Evolutionary conservation across 2,329 filamentous ascomycete species (phyloP).

Genomic region (Stemphylium beticola): DNA sequence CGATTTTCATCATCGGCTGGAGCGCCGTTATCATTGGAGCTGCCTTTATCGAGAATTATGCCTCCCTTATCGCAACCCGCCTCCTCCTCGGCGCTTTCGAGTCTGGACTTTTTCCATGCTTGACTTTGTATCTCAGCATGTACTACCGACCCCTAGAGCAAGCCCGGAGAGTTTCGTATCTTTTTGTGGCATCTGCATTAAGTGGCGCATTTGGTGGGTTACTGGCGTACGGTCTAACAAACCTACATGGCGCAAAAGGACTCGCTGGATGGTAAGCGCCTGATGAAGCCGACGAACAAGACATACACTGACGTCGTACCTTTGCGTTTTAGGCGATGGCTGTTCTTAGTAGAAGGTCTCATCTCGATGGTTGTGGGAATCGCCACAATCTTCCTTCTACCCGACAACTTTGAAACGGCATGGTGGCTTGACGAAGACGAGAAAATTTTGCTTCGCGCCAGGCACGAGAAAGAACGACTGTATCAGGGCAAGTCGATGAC

Average conservation of each 20-base stretch:
- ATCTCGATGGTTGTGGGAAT: conserved; percentile 57
- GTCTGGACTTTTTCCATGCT: conserved; percentile 28
- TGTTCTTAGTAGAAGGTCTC: conserved; percentile 66
- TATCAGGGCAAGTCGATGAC: conserved; percentile 63
- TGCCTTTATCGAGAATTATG: conserved; percentile 29
- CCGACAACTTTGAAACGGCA: conserved; percentile 55
- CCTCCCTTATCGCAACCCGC: conserved; percentile 26
- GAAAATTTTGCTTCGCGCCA: conserved; percentile 57
- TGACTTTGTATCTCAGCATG: conserved; percentile 27
- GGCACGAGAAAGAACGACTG: conserved; percentile 54
- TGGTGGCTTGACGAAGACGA: conserved; percentile 59
- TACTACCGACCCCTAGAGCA: conserved; percentile 49
- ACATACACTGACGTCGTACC: no score
- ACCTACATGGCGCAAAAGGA: conserved; percentile 15
- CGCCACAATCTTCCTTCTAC: conserved; percentile 57
- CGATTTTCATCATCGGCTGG: conserved; percentile 25
- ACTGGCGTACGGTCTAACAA: conserved; percentile 51
- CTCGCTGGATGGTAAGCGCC: conserved; percentile 4
- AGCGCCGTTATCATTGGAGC: conserved; percentile 20
- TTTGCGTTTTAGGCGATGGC: conserved; percentile 32
- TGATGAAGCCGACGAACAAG: no score
- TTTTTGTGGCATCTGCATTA: conserved; percentile 58
- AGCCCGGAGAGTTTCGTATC: conserved; percentile 58
- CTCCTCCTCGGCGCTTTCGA: conserved; percentile 33
- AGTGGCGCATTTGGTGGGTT: conserved; percentile 63